Base-by-base conservation (phyloP, 306 rosid genomes). In the Prosopis cineraria region DNA sequence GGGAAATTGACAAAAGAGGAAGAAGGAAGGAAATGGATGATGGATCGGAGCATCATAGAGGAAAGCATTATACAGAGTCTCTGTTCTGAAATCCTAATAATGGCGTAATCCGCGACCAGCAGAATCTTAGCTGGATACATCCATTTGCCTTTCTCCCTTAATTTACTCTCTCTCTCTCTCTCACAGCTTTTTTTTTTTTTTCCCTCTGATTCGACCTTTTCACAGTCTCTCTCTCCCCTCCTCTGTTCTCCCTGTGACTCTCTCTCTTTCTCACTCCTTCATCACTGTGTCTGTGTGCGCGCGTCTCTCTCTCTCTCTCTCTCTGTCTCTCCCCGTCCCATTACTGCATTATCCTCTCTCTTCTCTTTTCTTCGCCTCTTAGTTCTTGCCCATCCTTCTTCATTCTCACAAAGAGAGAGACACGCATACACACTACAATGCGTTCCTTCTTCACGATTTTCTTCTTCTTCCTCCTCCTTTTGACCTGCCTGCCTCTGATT, bases 41-140 rank as follows among this genome's bases (percentile, higher is more conserved):
- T n/a, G n/a, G n/a, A n/a, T n/a, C n/a, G n/a, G n/a, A n/a, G n/a
- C n/a, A n/a, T n/a, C n/a, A n/a, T n/a, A n/a, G n/a, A n/a, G n/a
- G n/a, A n/a, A n/a, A n/a, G n/a, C n/a, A n/a, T n/a, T n/a, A n/a
- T n/a, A n/a, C n/a, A n/a, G n/a, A n/a, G n/a, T n/a, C n/a, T n/a
- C n/a, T n/a, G n/a, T n/a, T n/a, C n/a, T n/a, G n/a, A n/a, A n/a
- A n/a, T n/a, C n/a, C n/a, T n/a, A n/a, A n/a, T n/a, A n/a, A n/a
- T n/a, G n/a, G n/a, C n/a, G n/a, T n/a, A n/a, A n/a, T n/a, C n/a
- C n/a, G n/a, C n/a, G n/a, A n/a, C 45, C 81, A 73, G 68, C 64
- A 86, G 93, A 87, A 90, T 91, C 93, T 93, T 93, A 91, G 98
- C 98, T 90, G 98, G 84, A 90, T 68, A 82, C 94, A 82, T 36